Percentiles rank a stretch among this genome's conserved stretches.
Conservation (phyloP, 768 basidiomycete species). For the Myochromella boudieri region DNA sequence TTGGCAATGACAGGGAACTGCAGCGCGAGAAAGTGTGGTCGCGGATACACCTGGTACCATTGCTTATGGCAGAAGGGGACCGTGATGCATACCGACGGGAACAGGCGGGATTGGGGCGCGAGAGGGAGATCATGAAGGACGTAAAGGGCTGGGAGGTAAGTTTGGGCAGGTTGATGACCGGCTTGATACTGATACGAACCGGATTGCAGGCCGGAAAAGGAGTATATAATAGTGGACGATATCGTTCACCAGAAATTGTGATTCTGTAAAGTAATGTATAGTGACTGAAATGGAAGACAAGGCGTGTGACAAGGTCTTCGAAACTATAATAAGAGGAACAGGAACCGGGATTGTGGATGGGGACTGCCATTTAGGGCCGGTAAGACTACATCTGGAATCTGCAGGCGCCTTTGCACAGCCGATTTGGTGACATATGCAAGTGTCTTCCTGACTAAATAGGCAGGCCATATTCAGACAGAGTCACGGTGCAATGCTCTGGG, state of each 20-base stretch:
- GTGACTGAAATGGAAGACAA: conserved; percentile 4
- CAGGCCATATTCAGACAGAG: too few relatives aligned
- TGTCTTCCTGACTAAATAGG: conserved; percentile 11
- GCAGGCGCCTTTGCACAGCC: too few relatives aligned
- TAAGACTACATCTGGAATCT: too few relatives aligned
- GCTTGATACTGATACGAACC: conserved; percentile 16
- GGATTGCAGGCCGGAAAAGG: conserved; percentile 73
- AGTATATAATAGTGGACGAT: conserved; percentile 79
- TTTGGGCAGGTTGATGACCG: conserved; percentile 15
- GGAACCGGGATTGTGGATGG: too few relatives aligned
- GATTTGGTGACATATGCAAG: too few relatives aligned
- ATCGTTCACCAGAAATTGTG: conserved; percentile 47
- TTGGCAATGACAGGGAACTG: conserved; percentile 74
- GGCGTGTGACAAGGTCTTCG: too few relatives aligned
- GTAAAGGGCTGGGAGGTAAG: conserved; percentile 93
- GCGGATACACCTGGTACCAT: conserved; percentile 88
- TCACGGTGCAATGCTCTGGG: too few relatives aligned
- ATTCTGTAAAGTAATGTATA: conserved; percentile 28
- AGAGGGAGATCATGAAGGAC: conserved; percentile 93
- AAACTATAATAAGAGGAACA: too few relatives aligned
- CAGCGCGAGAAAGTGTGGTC: conserved; percentile 94
- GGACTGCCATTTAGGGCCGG: too few relatives aligned
- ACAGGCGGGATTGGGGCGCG: conserved; percentile 74
- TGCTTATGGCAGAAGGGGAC: conserved; percentile 92
- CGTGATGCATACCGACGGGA: conserved; percentile 83